Base-by-base conservation (phyloP, 2,329 filamentous ascomycete species). In the Talaromyces sp. region DNA sequence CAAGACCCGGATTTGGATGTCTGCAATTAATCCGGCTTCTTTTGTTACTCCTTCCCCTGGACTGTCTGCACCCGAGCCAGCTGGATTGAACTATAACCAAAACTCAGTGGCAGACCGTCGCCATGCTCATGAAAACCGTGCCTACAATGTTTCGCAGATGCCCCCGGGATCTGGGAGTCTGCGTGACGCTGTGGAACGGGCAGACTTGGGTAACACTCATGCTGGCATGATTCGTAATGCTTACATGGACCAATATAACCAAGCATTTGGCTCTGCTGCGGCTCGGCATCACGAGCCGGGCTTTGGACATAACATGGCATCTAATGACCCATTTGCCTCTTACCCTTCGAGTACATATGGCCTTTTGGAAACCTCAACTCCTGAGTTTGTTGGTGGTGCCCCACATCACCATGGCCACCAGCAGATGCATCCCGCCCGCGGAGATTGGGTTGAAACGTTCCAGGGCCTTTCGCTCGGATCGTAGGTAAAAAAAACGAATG, bases 1-100 rank as follows among this genome's bases (percentile, higher is more conserved):
- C 83, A 99, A 99, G 81, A 96, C 94, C 27, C 87, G 96, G 68
- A 99, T 99, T 70, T 99, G 95, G 95, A 96, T 99, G 91, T 98
- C 94, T 4, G 95, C 95, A 4, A 96, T 99, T 76, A 99, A 99
- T 73, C 95, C 95, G 7, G 95, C 94, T 5, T 97, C 94, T 0
- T 97, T 98, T 75, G 90, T 90, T 28, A 93, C 88, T 65, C 89
- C 90, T 18, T 87, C 87, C 3, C 81, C 91, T 56, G 89, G 89
- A 30, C 80, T 92, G 27, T 87, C 89, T 72, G 86, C 88, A 2
- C 87, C 89, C 1, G 88, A 86, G 65, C 85, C 86, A 8, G 88
- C 87, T 28, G 86, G 87, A 28, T 83, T 90, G n/a, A 83, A 83
- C 79, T 87, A 71, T 61, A 74, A 73, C 55, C 72, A 73, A 51